Evolutionary conservation across 164 flowering plant genomes (phyloP).

Genomic region (Litsea cubeba): DNA sequence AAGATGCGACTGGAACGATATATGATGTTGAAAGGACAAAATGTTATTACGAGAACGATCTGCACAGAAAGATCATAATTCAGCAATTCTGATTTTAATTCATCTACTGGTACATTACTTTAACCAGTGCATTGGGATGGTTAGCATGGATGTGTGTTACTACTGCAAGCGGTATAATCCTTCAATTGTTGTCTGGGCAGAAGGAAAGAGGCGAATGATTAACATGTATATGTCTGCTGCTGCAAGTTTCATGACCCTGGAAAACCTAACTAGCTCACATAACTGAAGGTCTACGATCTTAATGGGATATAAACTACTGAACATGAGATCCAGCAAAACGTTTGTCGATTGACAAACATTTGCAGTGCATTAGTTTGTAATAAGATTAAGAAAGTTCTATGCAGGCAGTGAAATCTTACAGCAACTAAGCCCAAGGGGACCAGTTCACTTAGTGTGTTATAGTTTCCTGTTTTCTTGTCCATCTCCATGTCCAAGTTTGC

Average conservation of each 20-base stretch:
- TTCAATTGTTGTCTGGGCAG: too few species aligned
- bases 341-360: background rate
- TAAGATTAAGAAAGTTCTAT: background rate
- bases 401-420: constrained; percentile 8
- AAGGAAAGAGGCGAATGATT: too few species aligned
- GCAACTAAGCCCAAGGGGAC: constrained; percentile 37
- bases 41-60: constrained; percentile 30
- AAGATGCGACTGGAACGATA: constrained; percentile 67
- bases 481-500: constrained; percentile 55
- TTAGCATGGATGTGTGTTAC: too few species aligned
- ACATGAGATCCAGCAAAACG: background rate
- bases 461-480: constrained; percentile 38
- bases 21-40: constrained; percentile 61
- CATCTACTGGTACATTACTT: too few species aligned
- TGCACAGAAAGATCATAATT: constrained; percentile 20
- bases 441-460: constrained; percentile 38
- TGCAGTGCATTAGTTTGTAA: background rate
- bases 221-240: too few species aligned
- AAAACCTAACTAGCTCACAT: background rate
- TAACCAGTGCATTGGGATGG: too few species aligned
- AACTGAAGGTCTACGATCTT: background rate
- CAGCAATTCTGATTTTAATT: background rate
- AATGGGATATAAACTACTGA: background rate
- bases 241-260: too few species aligned
- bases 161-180: too few species aligned